phyloP scores from a whole-genome alignment of 345 rosid genomes.

The Eucalyptus pumila region DNA sequence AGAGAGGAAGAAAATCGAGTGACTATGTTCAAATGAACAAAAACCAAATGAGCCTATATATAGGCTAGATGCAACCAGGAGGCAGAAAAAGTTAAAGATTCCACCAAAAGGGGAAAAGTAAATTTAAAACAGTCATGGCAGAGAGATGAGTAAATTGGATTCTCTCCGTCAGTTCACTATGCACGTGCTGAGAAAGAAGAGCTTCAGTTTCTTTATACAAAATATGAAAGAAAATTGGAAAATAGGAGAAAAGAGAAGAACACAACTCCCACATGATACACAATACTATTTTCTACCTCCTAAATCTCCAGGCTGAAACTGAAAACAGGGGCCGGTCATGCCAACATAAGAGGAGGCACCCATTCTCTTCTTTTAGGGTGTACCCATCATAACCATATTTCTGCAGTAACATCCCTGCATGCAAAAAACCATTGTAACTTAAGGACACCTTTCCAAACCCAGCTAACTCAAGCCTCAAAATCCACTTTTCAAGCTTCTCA shows the following conservation, averaged over 20 bases:
- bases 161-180: background rate
- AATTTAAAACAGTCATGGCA: background rate
- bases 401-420: constrained; percentile 41
- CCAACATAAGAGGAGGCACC: constrained; percentile 52
- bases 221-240: background rate
- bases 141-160: background rate
- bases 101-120: background rate
- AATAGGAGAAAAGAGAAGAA: background rate
- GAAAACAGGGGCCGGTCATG: constrained; percentile 50
- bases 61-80: background rate
- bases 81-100: background rate
- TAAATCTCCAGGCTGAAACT: constrained; percentile 54
- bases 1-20: background rate
- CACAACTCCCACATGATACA: background rate
- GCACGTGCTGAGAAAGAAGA: background rate
- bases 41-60: background rate
- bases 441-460: constrained; percentile 51
- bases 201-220: constrained; percentile 17
- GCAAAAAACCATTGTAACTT: constrained; percentile 54
- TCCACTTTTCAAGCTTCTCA: constrained; percentile 67
- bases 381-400: constrained; percentile 48
- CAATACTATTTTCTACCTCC: constrained; percentile 18
- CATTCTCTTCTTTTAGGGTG: constrained; percentile 51
- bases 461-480: constrained; percentile 41
- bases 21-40: background rate